Base-by-base conservation (phyloP, 495 filamentous ascomycete genomes). In the Massariosphaeria phaeospora region DNA sequence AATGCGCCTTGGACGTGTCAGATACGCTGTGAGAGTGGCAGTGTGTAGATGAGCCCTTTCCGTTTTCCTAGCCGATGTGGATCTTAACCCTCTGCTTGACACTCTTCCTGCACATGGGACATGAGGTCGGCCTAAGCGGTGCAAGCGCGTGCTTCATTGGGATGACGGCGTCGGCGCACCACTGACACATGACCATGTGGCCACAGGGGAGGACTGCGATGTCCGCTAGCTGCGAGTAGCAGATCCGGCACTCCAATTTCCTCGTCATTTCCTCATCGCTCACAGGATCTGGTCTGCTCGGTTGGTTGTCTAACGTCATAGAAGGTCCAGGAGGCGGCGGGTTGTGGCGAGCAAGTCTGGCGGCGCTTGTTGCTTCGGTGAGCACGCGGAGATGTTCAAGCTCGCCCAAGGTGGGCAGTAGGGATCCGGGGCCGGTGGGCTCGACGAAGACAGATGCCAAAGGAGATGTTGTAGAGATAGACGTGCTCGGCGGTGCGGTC, bases 131-230 rank as follows among this genome's bases (percentile, higher is more conserved):
- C 24, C 59, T 55, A 17, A 29, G 18, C 10, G 67, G 70, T 35
- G 64, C 43, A 26, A 63, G 30, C 27, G 47, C 27, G 49, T 69
- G 46, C 47, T 54, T 60, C 26, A 52, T 41, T 4, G 68, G 68
- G 13, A 60, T 52, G 18, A 66, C 55, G 24, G 67, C 56, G 17
- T 70, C 67, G 2, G 66, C 66, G 52, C 70, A 72, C 67, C 67
- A 72, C 62, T 65, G 41, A 57, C 79, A 82, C 66, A 82, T 71
- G 13, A 77, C 73, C 38, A 79, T 65, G 64, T 82, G 79, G 6
- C 76, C 79, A 42, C 79, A 82, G 2, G 79, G 79, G 12, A 82
- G 61, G 10, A 79, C 52, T 12, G 75, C 72, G 0, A 75, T 78
- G 64, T 80, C 75, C 8, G 79, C 74, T 2, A 77, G 26, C 61